phyloP scores from a whole-genome alignment of 73 alveolate genomes.

The Symbiodinium pilosum region DNA sequence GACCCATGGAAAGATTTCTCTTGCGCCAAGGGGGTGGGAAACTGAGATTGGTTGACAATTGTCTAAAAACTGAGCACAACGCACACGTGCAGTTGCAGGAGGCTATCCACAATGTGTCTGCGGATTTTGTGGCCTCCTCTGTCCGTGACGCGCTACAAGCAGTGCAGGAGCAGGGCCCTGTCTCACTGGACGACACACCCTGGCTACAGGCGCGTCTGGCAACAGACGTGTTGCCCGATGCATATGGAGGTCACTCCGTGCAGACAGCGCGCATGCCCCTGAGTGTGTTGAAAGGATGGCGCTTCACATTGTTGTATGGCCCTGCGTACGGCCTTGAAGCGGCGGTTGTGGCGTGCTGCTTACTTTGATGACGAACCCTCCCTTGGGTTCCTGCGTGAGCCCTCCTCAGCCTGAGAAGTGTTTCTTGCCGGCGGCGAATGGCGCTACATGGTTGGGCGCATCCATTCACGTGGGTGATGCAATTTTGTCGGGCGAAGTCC shows the following conservation, averaged over 20 bases:
- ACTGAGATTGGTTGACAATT: not conserved
- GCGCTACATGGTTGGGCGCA: slow-evolving; percentile 4
- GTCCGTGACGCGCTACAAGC: too few relatives aligned
- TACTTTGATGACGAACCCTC: slow-evolving; percentile 27
- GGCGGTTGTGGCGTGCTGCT: not conserved
- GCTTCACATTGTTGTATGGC: not conserved
- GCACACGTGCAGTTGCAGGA: too few relatives aligned
- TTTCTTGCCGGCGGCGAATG: not conserved
- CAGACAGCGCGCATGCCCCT: not conserved
- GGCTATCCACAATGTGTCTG: not conserved
- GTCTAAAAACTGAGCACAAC: not conserved
- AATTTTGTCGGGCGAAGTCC: not conserved
- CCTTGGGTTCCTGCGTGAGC: not conserved
- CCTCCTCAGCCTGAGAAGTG: slow-evolving; percentile 23
- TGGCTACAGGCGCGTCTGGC: not conserved
- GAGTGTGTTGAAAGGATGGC: not conserved
- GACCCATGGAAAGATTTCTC: not conserved
- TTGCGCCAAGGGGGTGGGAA: not conserved
- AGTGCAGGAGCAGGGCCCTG: too few relatives aligned
- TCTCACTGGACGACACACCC: too few relatives aligned
- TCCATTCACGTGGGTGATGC: slow-evolving; percentile 19
- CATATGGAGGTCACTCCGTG: not conserved
- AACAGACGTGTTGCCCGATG: slow-evolving; percentile 26
- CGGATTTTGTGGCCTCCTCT: not conserved
- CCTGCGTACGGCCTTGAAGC: slow-evolving; percentile 15